A percentile compares a stretch with the other conserved stretches of the same genome.
Conservation (phyloP, 1,139 yeast genomes). For the Hyphopichia khmerensis region DNA sequence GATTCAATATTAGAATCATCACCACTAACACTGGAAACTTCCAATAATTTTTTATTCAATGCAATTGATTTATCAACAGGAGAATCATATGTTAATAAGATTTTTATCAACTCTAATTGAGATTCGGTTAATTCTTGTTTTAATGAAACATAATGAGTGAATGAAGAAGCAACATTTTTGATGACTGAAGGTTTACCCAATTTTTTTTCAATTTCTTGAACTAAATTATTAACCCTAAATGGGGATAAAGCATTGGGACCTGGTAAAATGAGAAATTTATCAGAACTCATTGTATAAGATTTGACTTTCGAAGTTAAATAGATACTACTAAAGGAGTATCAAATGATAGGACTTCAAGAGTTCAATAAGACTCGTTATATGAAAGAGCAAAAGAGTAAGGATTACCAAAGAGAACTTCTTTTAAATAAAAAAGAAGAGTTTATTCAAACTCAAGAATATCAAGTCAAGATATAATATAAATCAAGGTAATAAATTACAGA, state of each 20-base stretch:
- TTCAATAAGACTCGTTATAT: background rate
- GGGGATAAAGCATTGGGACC: constrained; percentile 91
- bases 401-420: background rate
- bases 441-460: too few relatives aligned
- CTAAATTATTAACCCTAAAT: constrained; percentile 75
- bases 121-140: constrained; percentile 32
- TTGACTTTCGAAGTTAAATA: background rate
- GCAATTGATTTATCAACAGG: constrained; percentile 56
- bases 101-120: constrained; percentile 52
- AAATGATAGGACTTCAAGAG: background rate
- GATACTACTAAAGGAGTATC: background rate
- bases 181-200: constrained; percentile 62
- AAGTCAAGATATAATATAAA: background rate
- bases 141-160: constrained; percentile 77
- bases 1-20: constrained; percentile 23
- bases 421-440: background rate
- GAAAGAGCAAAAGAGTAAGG: background rate
- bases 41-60: constrained; percentile 46
- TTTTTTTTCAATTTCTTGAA: constrained; percentile 68
- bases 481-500: background rate
- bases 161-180: constrained; percentile 68
- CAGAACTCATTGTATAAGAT: constrained; percentile 2
- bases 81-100: constrained; percentile 73
- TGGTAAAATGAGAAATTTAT: constrained; percentile 58
- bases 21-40: constrained; percentile 25